Conservation (phyloP, 345 rosid species). For the Murraya koenigii region DNA sequence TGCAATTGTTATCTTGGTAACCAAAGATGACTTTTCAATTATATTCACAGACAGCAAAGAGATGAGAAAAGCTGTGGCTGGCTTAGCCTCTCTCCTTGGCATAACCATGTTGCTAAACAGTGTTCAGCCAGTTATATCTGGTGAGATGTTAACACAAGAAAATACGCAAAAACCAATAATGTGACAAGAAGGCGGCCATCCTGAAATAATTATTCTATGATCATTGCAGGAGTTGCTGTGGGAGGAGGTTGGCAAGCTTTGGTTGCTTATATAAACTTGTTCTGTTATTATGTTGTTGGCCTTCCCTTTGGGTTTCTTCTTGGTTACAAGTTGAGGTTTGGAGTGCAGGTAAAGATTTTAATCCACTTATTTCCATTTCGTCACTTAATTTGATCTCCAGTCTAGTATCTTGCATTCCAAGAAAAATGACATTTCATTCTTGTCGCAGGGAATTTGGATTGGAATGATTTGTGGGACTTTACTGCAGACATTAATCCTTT, state of each 20-base stretch:
- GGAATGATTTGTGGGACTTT: slow-evolving; percentile 90
- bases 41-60: slow-evolving; percentile 62
- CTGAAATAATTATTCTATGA: too few relatives aligned
- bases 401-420: not conserved
- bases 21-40: slow-evolving; percentile 54
- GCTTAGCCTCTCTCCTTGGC: slow-evolving; percentile 72
- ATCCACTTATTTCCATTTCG: not conserved
- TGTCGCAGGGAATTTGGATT: slow-evolving; percentile 81
- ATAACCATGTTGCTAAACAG: slow-evolving; percentile 82
- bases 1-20: slow-evolving; percentile 47
- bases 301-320: slow-evolving; percentile 83
- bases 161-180: not conserved
- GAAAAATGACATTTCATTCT: not conserved
- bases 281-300: slow-evolving; percentile 65
- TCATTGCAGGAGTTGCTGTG: slow-evolving; percentile 71
- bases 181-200: too few relatives aligned
- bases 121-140: slow-evolving; percentile 85
- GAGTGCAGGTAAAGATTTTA: slow-evolving; percentile 58
- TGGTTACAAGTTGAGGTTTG: slow-evolving; percentile 61
- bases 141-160: slow-evolving; percentile 22
- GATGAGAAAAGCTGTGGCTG: slow-evolving; percentile 59
- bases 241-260: slow-evolving; percentile 98
- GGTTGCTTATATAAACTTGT: slow-evolving; percentile 86
- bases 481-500: slow-evolving; percentile 74
- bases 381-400: not conserved